phyloP scores from a whole-genome alignment of 495 filamentous ascomycete species.

The Daldinia loculata region DNA sequence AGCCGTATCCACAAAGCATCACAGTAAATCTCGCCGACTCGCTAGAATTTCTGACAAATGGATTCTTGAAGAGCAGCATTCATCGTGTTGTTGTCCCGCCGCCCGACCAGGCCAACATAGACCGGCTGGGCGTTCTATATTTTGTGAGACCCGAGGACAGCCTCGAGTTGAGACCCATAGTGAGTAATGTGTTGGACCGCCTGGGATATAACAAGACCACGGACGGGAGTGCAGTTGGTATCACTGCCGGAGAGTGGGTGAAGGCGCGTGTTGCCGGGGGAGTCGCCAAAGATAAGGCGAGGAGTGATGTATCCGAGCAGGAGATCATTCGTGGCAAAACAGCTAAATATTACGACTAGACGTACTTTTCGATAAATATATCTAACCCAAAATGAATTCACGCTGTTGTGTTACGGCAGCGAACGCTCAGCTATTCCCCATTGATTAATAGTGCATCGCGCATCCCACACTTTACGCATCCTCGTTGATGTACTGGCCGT shows the following conservation, averaged over 20 bases:
- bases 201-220: slow-evolving; percentile 47
- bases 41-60: slow-evolving; percentile 58
- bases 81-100: slow-evolving; percentile 63
- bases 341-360: slow-evolving; percentile 45
- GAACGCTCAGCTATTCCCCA: neutral
- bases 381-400: slow-evolving; percentile 1
- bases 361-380: neutral
- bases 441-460: neutral
- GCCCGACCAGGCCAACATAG: slow-evolving; percentile 59
- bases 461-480: slow-evolving; percentile 25
- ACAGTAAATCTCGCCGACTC: slow-evolving; percentile 64
- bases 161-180: slow-evolving; percentile 46
- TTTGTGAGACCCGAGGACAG: slow-evolving; percentile 52
- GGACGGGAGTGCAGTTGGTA: slow-evolving; percentile 49
- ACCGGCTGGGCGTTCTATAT: slow-evolving; percentile 62
- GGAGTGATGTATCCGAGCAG: slow-evolving; percentile 40
- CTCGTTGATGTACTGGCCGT: slow-evolving; percentile 52
- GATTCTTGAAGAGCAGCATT: slow-evolving; percentile 62
- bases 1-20: slow-evolving; percentile 61
- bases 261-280: slow-evolving; percentile 49
- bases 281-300: slow-evolving; percentile 31
- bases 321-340: slow-evolving; percentile 43
- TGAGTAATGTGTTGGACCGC: slow-evolving; percentile 42
- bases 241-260: slow-evolving; percentile 55
- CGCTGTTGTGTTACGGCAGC: neutral